A percentile compares a stretch with the other conserved stretches of the same genome.
Conservation (phyloP, 1,139 yeast genomes). For the Yamadazyma atmosphaerica region DNA sequence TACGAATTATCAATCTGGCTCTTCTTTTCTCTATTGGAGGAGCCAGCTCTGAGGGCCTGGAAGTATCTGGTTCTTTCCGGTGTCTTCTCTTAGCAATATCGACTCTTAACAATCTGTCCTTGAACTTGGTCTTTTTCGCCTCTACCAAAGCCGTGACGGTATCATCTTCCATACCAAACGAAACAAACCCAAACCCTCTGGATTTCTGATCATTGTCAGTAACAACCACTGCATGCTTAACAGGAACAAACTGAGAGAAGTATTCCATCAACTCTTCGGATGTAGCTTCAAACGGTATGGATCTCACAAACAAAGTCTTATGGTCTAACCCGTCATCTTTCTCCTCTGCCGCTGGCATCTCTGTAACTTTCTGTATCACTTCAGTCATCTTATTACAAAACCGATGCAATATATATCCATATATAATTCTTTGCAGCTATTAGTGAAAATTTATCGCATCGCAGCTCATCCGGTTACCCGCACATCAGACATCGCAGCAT, state of each 20-base stretch:
- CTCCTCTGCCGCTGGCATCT: background rate
- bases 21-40: slow-evolving; percentile 58
- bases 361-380: background rate
- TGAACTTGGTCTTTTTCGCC: slow-evolving; percentile 65
- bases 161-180: slow-evolving; percentile 84
- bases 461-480: slow-evolving; percentile 2
- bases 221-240: slow-evolving; percentile 92
- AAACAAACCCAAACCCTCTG: slow-evolving; percentile 94
- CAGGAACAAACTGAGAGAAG: slow-evolving; percentile 92
- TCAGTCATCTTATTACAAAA: too few species aligned
- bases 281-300: slow-evolving; percentile 79
- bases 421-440: background rate
- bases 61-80: slow-evolving; percentile 48
- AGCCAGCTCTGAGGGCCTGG: slow-evolving; percentile 11
- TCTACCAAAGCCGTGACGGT: slow-evolving; percentile 72
- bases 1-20: slow-evolving; percentile 84
- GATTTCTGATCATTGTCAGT: slow-evolving; percentile 73
- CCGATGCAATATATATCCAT: too few species aligned
- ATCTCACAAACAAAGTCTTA: slow-evolving; percentile 78
- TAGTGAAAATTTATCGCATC: background rate
- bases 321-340: slow-evolving; percentile 47
- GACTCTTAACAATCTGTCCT: slow-evolving; percentile 66
- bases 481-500: slow-evolving; percentile 1
- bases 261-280: slow-evolving; percentile 77
- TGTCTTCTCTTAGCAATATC: slow-evolving; percentile 93